Evolutionary conservation across 164 flowering plant species (phyloP), one percentile per base, ranked within the genome.

Genomic region (Warburgia ugandensis): DNA sequence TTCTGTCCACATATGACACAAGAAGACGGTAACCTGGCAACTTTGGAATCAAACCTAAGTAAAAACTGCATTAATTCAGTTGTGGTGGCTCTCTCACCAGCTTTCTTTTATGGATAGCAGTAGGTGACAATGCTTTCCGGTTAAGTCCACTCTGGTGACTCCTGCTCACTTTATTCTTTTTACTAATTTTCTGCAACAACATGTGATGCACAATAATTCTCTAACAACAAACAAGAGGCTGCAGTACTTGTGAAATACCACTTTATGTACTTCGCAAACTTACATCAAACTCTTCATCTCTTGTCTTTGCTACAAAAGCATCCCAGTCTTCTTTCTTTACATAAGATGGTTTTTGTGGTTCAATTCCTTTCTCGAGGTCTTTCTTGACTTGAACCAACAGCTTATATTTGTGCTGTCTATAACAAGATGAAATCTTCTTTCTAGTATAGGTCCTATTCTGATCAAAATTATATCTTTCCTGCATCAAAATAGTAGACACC

Each of bases 261-360:
- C 20, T 21, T 13, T n/a, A 22, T 43, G 30, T 5, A 33, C 0
- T 19, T 10, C 6, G 20, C 6, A 37, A 43, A 43, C 68, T 59
- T 29, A 58, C 68, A 44, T 59, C 68, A 59, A 64, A 64, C 41
- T 64, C 68, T 43, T 64, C 68, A 22, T 64, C 68, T 50, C 50
- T 59, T 22, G 64, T 64, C 51, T 59, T 64, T 22, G 60, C 68
- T 29, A 64, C 63, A 59, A 64, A 64, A 28, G 60, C 68, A 54
- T 64, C 55, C 68, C 68, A 64, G 13, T 64, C 68, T 37, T 64
- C 68, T 59, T 64, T 44, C 21, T 64, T 59, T 28, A 64, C 64
- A 59, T 64, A 59, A 6, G 64, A 54, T 33, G 68, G 68, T 50
- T 59, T 54, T 19, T 54, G 63, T 43, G 68, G 68, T 38, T 64